Base-by-base conservation (phyloP, 2,329 filamentous ascomycete genomes). In the Zalaria obscura region DNA sequence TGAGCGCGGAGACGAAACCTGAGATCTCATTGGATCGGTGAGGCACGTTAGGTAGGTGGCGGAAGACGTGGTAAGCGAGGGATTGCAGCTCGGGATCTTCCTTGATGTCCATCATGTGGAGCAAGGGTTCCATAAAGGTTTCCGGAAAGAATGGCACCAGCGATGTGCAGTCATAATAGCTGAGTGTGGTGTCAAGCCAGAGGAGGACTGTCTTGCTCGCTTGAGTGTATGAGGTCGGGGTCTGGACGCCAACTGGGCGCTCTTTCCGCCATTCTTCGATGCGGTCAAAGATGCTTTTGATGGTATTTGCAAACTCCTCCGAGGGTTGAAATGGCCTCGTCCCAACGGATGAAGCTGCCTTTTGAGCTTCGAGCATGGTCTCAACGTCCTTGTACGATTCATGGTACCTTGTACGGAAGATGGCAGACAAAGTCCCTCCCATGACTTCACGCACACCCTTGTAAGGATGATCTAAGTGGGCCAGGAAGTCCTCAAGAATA, bases 71-170 rank as follows among this genome's bases (percentile, higher is more conserved):
- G 57, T 96, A 98, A 0, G 91, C 89, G 5, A 95, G 73, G 6
- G 83, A 81, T 69, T 95, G 93, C 2, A 98, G 73, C 61, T 98
- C 93, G 0, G 86, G 87, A 54, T 98, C 91, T 61, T 98, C 91
- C 61, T 96, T 96, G 59, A 98, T 86, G 56, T 98, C 91, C 89
- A 98, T 98, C 91, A 98, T 98, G 67, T 98, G 88, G 40, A 98
- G 68, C 9, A 98, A 75, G 58, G 95, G 84, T 53, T 91, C 84
- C 59, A 93, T 91, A 55, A 96, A 89, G 0, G 82, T 72, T 31
- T 83, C 74, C 0, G 87, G 83, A 68, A 98, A 96, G 72, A 95
- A 96, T 3, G 80, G 78, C 11, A 93, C 77, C 9, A 98, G 75
- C 56, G 91, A 82, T 0, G 78, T 93, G 62, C 91, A 98, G 58